These are phyloP conservation scores for Melastoma malabathricum DNA, from an alignment of 345 rosid genomes.

Conservation along the genomic window DNA sequence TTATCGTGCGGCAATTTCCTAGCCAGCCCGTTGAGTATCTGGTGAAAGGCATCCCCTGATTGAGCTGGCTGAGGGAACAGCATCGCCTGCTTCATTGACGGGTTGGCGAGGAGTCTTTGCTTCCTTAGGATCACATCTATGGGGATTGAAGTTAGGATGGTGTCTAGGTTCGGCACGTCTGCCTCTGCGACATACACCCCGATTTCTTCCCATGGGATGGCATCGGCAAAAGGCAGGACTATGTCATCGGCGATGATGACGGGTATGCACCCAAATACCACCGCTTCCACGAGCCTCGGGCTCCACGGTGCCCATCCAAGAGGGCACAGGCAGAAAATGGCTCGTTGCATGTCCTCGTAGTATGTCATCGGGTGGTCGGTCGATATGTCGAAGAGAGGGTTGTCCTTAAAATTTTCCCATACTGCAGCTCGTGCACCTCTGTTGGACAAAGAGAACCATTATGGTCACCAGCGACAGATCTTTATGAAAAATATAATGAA, in stretches of 20 bases:
- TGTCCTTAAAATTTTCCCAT: constrained; percentile 95
- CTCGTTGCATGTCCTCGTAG: constrained; percentile 95
- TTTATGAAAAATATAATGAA: neutral
- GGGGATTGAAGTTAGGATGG: constrained; percentile 70
- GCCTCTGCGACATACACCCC: constrained; percentile 84
- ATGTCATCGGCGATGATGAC: constrained; percentile 94
- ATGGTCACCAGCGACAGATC: constrained; percentile 4
- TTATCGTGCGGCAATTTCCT: constrained; percentile 65
- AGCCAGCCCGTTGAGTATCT: constrained; percentile 79
- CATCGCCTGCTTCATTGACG: constrained; percentile 91
- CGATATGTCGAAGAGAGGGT: constrained; percentile 88
- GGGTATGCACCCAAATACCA: constrained; percentile 96
- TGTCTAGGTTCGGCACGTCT: constrained; percentile 71
- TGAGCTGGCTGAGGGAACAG: constrained; percentile 89
- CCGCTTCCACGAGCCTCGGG: constrained; percentile 94
- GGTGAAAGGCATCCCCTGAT: constrained; percentile 92
- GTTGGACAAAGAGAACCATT: constrained; percentile 9
- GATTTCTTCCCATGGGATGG: constrained; percentile 97
- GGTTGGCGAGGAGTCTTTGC: constrained; percentile 87
- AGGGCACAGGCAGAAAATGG: constrained; percentile 86
- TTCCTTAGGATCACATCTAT: constrained; percentile 68
- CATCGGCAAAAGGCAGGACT: constrained; percentile 89
- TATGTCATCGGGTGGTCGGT: constrained; percentile 89
- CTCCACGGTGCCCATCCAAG: constrained; percentile 99
- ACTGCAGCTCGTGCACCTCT: constrained; percentile 99